Percentiles rank a stretch among this genome's conserved stretches.
Conservation (phyloP, 768 basidiomycete species). For the Bullera alba region DNA sequence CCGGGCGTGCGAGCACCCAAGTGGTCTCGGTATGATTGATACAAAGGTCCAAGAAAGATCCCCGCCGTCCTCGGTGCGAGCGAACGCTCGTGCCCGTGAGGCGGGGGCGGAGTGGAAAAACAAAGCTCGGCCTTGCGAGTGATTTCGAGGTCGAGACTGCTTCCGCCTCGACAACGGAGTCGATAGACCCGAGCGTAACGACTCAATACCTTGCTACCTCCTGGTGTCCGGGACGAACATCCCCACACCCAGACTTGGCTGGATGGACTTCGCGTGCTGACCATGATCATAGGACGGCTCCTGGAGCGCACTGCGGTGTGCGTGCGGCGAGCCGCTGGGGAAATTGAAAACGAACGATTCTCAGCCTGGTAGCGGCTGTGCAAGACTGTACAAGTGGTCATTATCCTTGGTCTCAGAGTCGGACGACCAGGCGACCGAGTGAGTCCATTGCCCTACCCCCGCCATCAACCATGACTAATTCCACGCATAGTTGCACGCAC, state of each 20-base stretch:
- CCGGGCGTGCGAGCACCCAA: conserved; percentile 2
- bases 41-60: conserved; percentile 82
- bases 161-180: conserved; percentile 72
- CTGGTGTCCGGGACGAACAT: not conserved
- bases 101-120: too few species aligned
- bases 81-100: not conserved
- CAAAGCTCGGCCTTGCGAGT: conserved; percentile 78
- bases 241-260: too few species aligned
- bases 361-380: conserved; percentile 19
- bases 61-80: conserved; percentile 47
- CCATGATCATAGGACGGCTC: conserved; percentile 49
- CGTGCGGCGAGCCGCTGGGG: conserved; percentile 77
- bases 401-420: conserved; percentile 52
- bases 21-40: conserved; percentile 68
- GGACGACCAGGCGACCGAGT: not conserved
- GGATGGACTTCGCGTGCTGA: too few species aligned
- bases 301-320: conserved; percentile 63
- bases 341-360: conserved; percentile 17
- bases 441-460: too few species aligned
- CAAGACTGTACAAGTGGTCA: conserved; percentile 73
- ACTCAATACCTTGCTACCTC: conserved; percentile 9
- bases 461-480: not conserved
- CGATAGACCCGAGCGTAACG: conserved; percentile 1
- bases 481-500: conserved; percentile 12
- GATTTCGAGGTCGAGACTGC: conserved; percentile 77